Base-by-base conservation (phyloP, 805 yeast genomes). In the Candida tallmaniae region DNA sequence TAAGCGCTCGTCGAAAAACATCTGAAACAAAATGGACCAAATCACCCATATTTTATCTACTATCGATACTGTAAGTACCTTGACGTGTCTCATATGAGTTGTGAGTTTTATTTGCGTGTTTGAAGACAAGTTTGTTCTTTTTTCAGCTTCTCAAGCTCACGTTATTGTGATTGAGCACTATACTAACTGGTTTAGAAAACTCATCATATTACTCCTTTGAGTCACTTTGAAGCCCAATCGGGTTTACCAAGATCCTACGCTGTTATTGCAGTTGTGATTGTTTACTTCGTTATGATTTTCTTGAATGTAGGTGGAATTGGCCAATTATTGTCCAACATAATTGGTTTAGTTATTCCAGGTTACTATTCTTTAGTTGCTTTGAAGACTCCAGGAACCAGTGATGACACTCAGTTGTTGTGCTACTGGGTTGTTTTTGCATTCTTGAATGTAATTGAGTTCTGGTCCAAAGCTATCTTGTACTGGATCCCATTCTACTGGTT, bases 391-490 rank as follows among this genome's bases (percentile, higher is more conserved):
- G 54, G 74, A 12, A 63, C 78, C 27, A 62, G 66, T 27, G 97
- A 90, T 59, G 99, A 93, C 62, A 79, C 93, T 30, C 81, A 83
- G 58, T 76, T 85, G 57, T 75, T 93, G 54, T 85, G 97, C 10
- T 93, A 93, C 72, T 93, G 98, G 98, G 96, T 93, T 39, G 95
- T 93, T n/a, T 93, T 85, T 57, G 95, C 96, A 11, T 79, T 80
- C 50, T 76, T 93, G 68, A 86, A 80, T 60, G 89, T 93, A 34
- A 58, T 87, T 52, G 99, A 93, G 69, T 93, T 87, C 74, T 93
- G 97, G 97, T 80, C 96, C 35, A 77, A 79, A 53, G 83, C 96
- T 23, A 82, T 93, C 51, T 72, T 90, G 40, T 88, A 88, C 74
- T 86, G 96, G 95, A 65, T 93, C 47, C 98, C 99, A 53, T 88